Evolutionary conservation across 257 asterid genomes (phyloP).

Genomic region (Fraxinus quadrangulata): DNA sequence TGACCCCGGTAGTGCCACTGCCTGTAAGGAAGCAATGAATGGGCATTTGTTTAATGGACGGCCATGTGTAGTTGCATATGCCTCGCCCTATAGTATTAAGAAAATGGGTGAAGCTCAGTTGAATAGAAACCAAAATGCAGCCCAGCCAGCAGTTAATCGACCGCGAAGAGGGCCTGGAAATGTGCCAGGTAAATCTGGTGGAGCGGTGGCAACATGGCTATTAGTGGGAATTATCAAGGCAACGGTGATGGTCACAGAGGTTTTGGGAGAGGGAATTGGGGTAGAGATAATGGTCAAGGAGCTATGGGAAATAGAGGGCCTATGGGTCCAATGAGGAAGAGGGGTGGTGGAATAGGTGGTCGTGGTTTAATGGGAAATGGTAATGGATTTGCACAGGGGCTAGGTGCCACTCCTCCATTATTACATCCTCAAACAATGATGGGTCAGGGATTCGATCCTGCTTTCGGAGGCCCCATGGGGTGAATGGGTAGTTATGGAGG

Average conservation of each 20-base stretch:
- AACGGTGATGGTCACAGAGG: conserved; percentile 50
- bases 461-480: conserved; percentile 92
- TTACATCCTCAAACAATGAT: conserved; percentile 91
- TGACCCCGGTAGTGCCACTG: conserved; percentile 48
- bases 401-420: conserved; percentile 73
- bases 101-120: conserved; percentile 84
- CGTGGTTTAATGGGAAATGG: conserved; percentile 70
- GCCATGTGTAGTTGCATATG: conserved; percentile 56
- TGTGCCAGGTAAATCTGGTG: conserved; percentile 48
- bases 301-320: conserved; percentile 53
- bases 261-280: conserved; percentile 92
- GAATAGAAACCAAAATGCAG: conserved; percentile 59
- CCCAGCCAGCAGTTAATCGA: conserved; percentile 48
- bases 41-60: conserved; percentile 54
- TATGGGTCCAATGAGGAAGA: conserved; percentile 45
- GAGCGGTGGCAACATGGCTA: conserved; percentile 45
- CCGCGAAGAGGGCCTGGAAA: conserved; percentile 67
- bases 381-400: conserved; percentile 74
- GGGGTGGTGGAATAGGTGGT: conserved; percentile 69
- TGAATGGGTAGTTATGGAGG: conserved; percentile 86
- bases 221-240: conserved; percentile 53
- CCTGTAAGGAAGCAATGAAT: conserved; percentile 58
- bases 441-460: conserved; percentile 93
- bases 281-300: conserved; percentile 62
- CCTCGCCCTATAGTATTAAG: conserved; percentile 60